Evolutionary conservation across 371 early-diverging fungal genomes (phyloP).

Genomic region (Haplosporangium sp.): DNA sequence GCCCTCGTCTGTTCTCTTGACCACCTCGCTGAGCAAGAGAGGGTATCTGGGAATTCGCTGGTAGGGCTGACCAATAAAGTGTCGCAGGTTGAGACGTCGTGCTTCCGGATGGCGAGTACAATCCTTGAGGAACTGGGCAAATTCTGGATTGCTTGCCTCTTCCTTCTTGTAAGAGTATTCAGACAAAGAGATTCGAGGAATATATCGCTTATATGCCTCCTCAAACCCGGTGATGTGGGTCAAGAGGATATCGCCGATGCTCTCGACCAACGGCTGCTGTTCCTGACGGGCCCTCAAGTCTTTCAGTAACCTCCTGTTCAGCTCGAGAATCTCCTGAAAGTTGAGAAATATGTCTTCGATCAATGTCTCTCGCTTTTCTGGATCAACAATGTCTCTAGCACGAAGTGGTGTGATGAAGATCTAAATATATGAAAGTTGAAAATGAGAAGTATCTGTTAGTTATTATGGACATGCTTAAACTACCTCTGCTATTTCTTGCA

Average conservation of each 20-base stretch:
- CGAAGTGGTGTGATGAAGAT: slow-evolving; percentile 81
- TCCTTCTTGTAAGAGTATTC: slow-evolving; percentile 86
- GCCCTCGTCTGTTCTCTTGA: slow-evolving; percentile 82
- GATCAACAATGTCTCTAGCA: slow-evolving; percentile 70
- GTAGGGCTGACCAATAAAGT: slow-evolving; percentile 89
- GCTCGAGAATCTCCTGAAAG: slow-evolving; percentile 72
- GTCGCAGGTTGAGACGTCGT: slow-evolving; percentile 82
- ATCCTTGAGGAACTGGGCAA: slow-evolving; percentile 80
- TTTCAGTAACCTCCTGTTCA: slow-evolving; percentile 73
- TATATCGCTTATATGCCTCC: slow-evolving; percentile 83
- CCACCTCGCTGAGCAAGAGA: slow-evolving; percentile 81
- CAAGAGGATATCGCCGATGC: slow-evolving; percentile 89
- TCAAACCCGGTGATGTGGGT: slow-evolving; percentile 78
- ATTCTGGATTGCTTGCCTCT: slow-evolving; percentile 70
- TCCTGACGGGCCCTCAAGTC: slow-evolving; percentile 80
- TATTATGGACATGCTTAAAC: background rate
- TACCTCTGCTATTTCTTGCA: background rate
- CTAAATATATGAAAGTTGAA: slow-evolving; percentile 30
- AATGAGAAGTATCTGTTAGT: no score
- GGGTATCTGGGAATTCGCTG: slow-evolving; percentile 92
- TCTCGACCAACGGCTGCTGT: slow-evolving; percentile 74
- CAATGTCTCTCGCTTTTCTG: slow-evolving; percentile 67
- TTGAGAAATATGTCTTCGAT: slow-evolving; percentile 87
- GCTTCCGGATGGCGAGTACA: slow-evolving; percentile 82
- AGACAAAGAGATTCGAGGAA: slow-evolving; percentile 85